Base-by-base conservation (phyloP, 495 filamentous ascomycete genomes). In the Xylaria flabelliformis region DNA sequence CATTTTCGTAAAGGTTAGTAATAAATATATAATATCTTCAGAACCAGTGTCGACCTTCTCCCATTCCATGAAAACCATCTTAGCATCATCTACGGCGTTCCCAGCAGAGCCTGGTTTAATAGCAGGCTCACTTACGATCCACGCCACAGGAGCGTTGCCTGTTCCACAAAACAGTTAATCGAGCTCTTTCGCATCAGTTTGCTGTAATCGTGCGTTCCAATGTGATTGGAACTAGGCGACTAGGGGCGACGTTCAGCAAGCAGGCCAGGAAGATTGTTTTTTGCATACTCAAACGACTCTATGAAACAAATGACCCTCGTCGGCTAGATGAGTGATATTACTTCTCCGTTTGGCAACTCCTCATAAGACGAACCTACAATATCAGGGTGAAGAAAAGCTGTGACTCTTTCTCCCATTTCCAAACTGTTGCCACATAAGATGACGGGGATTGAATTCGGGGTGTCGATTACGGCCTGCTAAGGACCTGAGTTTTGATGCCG, bases 261-360 rank as follows among this genome's bases (percentile, higher is more conserved):
- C 6, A 61, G 17, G 15, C 13, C 8, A 36, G 58, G 32, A 3
- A 61, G n/a, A n/a, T 59, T 59, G 0, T 59, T 29, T 59, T 59
- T 32, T 10, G 55, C 55, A 8, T 36, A 19, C 26, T 15, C 26
- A 8, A 59, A 59, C 10, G 29, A 36, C 29, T 59, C 13, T n/a
- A 36, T n/a, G 55, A 59, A 59, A 32, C n/a, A 29, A 8, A 59
- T 59, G 26, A 59, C 55, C n/a, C 15, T 59, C 32, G 55, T 59
- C 8, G 29, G 29, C 19, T 34, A 19, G 29, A 59, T 59, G 34
- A 59, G 55, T 36, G 29, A 36, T 19, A 36, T 59, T 32, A 19
- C 32, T 19, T 8, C 15, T 36, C 32, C 10, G 15, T 10, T n/a
- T 56, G 53, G 19, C 13, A 59, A 5, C 32, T 21, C 26, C 21